These are phyloP conservation scores for Diaporthe destruens DNA, from an alignment of 2,329 filamentous ascomycete genomes.

Conservation along the genomic window DNA sequence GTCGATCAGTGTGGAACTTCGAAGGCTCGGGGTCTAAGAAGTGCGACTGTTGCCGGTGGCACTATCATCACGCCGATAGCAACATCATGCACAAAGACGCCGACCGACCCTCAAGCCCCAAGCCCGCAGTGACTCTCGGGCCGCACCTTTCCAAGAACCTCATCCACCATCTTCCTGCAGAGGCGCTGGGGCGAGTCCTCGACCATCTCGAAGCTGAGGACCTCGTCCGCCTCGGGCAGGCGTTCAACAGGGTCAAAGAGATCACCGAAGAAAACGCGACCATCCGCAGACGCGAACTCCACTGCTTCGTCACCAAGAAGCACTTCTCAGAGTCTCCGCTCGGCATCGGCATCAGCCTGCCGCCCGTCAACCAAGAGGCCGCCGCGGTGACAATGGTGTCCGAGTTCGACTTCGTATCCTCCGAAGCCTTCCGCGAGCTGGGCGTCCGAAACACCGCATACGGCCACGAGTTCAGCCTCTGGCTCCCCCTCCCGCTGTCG, in stretches of 20 bases:
- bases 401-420: neutral
- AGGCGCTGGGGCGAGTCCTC: neutral
- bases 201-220: neutral
- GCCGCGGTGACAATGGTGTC: neutral
- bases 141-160: neutral
- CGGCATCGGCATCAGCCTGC: neutral
- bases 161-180: neutral
- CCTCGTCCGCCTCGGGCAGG: neutral
- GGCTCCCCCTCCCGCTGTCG: neutral
- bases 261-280: neutral
- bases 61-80: accelerated
- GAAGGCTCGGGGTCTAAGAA: accelerated
- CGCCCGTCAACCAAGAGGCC: no score
- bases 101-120: neutral
- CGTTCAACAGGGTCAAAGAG: neutral
- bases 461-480: neutral
- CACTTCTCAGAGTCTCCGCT: neutral
- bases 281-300: neutral
- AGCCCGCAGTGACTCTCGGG: no score
- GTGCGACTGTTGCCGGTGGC: no score
- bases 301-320: conserved; percentile 12
- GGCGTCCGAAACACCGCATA: neutral
- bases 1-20: neutral
- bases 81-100: no score
- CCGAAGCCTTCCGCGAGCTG: neutral